phyloP scores from a whole-genome alignment of 78 protist species.

The Dictyostelium intermedium region DNA sequence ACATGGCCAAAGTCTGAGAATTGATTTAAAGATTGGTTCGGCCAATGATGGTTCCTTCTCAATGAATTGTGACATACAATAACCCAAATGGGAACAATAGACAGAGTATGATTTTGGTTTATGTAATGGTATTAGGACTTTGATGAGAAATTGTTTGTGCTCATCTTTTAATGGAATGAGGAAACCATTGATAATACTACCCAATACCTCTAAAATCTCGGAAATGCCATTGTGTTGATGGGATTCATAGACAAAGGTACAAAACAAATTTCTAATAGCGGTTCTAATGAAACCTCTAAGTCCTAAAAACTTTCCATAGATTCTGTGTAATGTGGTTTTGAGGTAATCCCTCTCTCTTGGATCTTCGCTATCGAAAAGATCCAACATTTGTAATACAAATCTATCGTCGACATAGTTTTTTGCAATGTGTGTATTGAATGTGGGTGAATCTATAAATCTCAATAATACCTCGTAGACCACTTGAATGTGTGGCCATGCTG shows the following conservation, averaged over 20 bases:
- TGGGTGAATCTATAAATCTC: conserved; percentile 92
- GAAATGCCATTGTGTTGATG: conserved; percentile 94
- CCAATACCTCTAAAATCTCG: conserved; percentile 95
- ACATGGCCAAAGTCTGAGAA: conserved; percentile 57
- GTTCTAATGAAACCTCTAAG: conserved; percentile 93
- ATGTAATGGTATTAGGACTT: conserved; percentile 92
- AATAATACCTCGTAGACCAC: conserved; percentile 91
- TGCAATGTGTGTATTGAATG: conserved; percentile 89
- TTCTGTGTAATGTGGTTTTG: conserved; percentile 96
- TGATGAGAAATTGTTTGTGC: conserved; percentile 89
- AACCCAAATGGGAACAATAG: conserved; percentile 72
- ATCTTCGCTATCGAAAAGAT: conserved; percentile 96
- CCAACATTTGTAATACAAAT: conserved; percentile 90
- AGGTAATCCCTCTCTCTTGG: conserved; percentile 98
- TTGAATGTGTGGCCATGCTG: conserved; percentile 96
- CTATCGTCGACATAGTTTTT: conserved; percentile 84
- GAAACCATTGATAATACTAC: conserved; percentile 97
- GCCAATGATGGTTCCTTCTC: conserved; percentile 71
- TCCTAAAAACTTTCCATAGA: conserved; percentile 95
- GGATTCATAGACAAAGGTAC: conserved; percentile 89
- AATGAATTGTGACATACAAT: conserved; percentile 76
- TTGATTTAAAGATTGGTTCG: conserved; percentile 18
- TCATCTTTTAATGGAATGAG: conserved; percentile 97
- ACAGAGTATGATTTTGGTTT: conserved; percentile 82
- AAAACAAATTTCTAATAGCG: conserved; percentile 91